Base-by-base conservation (phyloP, 2,329 filamentous ascomycete species). In the Zasmidium citrigriseum region DNA sequence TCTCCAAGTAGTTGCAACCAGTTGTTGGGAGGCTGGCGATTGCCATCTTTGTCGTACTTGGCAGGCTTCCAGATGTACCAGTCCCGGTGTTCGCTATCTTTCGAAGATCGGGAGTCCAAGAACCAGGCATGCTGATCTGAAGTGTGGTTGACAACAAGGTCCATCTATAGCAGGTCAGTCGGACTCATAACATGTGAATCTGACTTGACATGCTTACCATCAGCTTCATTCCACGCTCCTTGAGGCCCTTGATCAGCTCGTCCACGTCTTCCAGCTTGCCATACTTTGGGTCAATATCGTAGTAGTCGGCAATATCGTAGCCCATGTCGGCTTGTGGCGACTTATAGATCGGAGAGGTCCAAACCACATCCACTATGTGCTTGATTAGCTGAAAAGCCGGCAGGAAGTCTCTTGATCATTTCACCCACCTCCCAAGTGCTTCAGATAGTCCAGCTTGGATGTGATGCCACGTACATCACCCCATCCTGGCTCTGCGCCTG, bases 51-150 rank as follows among this genome's bases (percentile, higher is more conserved):
- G 45, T 86, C 80, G 61, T 83, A 82, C 9, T 79, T 78, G 1
- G 85, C 75, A 1, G 82, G 80, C 58, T 81, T 80, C 87, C 87
- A 90, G 65, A 88, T 86, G 66, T 87, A 88, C 81, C 82, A 88
- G 66, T 87, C 80, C 20, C 84, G 73, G 62, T 86, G 84, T 0
- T 78, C 71, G 64, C 78, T 82, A 14, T 76, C 70, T 57, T 77
- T 82, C 1, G 78, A 80, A 0, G 77, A 79, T 2, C 81, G 76
- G 1, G 82, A 82, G 49, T 84, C 78, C 50, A 80, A 75, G 70
- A 87, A 87, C 84, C 84, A 87, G 5, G 75, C 70, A 53, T 86
- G 83, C 65, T 85, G 76, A 27, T 75, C 64, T 12, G 64, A 68
- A 10, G 69, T 70, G 54, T 70, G 67, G 25, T 72, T 72, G 22